Conservation (phyloP, 1,284 basidiomycete species). For the Ceratobasidium sp. region DNA sequence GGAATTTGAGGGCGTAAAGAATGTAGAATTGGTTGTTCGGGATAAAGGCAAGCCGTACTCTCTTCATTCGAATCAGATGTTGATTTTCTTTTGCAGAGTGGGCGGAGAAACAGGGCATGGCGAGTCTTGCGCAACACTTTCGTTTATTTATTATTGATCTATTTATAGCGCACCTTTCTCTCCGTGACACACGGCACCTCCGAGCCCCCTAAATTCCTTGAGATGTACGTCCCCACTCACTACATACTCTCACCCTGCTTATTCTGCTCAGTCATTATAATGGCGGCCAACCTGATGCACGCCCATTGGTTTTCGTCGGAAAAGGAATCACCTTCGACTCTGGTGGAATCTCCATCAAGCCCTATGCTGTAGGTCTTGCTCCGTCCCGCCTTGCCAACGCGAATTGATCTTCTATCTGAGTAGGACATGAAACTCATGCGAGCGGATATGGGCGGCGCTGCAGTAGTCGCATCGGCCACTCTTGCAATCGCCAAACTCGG, state of each 20-base stretch:
- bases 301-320: slow-evolving; percentile 84
- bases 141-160: not conserved
- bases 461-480: slow-evolving; percentile 78
- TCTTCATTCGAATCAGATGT: not conserved
- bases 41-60: slow-evolving; percentile 72
- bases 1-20: slow-evolving; percentile 76
- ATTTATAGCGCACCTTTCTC: slow-evolving; percentile 79
- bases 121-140: slow-evolving; percentile 51
- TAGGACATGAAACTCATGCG: slow-evolving; percentile 86
- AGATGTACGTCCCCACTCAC: slow-evolving; percentile 67
- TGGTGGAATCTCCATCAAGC: slow-evolving; percentile 91
- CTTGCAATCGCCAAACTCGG: slow-evolving; percentile 85
- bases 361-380: slow-evolving; percentile 68
- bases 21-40: slow-evolving; percentile 78
- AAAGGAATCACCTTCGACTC: slow-evolving; percentile 92
- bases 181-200: slow-evolving; percentile 87
- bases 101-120: slow-evolving; percentile 88
- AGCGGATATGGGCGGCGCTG: slow-evolving; percentile 90
- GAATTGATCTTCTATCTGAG: not conserved
- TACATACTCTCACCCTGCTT: slow-evolving; percentile 31
- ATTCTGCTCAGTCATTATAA: slow-evolving; percentile 76
- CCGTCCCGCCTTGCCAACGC: not conserved
- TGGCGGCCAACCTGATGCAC: slow-evolving; percentile 69
- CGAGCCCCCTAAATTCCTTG: slow-evolving; percentile 89
- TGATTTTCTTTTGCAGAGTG: slow-evolving; percentile 64